A percentile compares a stretch with the other conserved stretches of the same genome.
Evolutionary conservation across 768 basidiomycete genomes (phyloP).

Genomic region (Basidioascus undulatus): DNA sequence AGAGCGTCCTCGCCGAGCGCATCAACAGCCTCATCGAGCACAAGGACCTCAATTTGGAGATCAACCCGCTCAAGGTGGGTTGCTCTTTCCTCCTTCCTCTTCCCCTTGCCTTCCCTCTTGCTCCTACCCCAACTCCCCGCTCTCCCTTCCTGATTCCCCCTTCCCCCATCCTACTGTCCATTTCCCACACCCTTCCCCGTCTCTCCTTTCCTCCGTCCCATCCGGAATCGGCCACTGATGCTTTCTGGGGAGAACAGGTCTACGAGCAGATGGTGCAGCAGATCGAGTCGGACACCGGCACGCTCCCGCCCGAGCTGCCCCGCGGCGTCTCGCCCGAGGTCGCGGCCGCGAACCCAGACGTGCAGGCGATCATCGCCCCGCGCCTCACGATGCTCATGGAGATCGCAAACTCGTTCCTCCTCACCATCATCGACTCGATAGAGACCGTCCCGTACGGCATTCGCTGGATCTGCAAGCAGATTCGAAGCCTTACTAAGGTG

Average conservation of each 20-base stretch:
- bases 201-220: too few relatives aligned
- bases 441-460: conserved; percentile 98
- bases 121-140: not conserved
- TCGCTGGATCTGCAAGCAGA: conserved; percentile 99
- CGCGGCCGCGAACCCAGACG: conserved; percentile 82
- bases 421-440: conserved; percentile 95
- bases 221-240: not conserved
- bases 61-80: conserved; percentile 84
- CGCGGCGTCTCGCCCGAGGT: conserved; percentile 80
- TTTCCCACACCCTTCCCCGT: not conserved
- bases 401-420: conserved; percentile 88
- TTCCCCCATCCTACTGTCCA: not conserved
- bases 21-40: conserved; percentile 98
- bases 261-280: conserved; percentile 99
- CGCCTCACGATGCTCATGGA: conserved; percentile 98
- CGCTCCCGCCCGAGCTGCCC: conserved; percentile 69
- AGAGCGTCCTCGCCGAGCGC: conserved; percentile 86
- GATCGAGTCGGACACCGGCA: conserved; percentile 90
- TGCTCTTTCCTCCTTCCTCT: not conserved
- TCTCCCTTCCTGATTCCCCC: not conserved
- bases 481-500: conserved; percentile 81
- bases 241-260: conserved; percentile 28
- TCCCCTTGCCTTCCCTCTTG: not conserved
- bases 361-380: conserved; percentile 93
- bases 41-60: conserved; percentile 96